phyloP scores from a whole-genome alignment of 768 basidiomycete genomes.

The Podaxis pistillaris region DNA sequence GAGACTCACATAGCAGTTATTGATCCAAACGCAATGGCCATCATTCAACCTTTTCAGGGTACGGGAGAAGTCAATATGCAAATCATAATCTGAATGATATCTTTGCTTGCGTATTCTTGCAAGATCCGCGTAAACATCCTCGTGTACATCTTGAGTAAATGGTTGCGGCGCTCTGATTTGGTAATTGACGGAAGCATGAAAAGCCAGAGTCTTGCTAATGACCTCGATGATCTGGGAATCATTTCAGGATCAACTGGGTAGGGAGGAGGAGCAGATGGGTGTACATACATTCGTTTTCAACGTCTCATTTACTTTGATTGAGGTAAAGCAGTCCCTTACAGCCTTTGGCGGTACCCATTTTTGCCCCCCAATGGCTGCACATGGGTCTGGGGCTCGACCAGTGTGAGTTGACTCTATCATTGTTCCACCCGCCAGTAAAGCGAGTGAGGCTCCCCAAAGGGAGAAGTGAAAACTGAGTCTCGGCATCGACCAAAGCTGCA shows the following conservation, averaged over 20 bases:
- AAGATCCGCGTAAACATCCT: constrained; percentile 51
- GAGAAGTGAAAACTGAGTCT: not conserved
- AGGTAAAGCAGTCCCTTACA: constrained; percentile 50
- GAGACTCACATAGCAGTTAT: constrained; percentile 42
- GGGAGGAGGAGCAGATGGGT: not conserved
- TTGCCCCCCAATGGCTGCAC: constrained; percentile 49
- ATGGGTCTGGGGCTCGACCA: constrained; percentile 36
- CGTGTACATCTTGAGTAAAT: constrained; percentile 53
- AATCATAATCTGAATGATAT: constrained; percentile 52
- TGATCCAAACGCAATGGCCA: constrained; percentile 56
- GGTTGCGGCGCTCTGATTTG: constrained; percentile 52
- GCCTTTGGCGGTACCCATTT: constrained; percentile 54
- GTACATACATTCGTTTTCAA: constrained; percentile 49
- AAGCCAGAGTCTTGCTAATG: constrained; percentile 56
- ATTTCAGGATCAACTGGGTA: too few species aligned
- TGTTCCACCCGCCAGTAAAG: not conserved
- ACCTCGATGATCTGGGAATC: constrained; percentile 52
- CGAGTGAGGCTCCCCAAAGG: not conserved
- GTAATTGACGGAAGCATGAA: constrained; percentile 64
- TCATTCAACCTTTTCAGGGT: constrained; percentile 56
- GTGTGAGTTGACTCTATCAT: not conserved
- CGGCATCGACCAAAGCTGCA: too few species aligned
- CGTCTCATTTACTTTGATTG: constrained; percentile 43
- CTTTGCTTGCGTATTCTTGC: constrained; percentile 41
- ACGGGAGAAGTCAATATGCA: constrained; percentile 56